phyloP scores from a whole-genome alignment of 2,329 filamentous ascomycete species.

The Penicillium thymicola region DNA sequence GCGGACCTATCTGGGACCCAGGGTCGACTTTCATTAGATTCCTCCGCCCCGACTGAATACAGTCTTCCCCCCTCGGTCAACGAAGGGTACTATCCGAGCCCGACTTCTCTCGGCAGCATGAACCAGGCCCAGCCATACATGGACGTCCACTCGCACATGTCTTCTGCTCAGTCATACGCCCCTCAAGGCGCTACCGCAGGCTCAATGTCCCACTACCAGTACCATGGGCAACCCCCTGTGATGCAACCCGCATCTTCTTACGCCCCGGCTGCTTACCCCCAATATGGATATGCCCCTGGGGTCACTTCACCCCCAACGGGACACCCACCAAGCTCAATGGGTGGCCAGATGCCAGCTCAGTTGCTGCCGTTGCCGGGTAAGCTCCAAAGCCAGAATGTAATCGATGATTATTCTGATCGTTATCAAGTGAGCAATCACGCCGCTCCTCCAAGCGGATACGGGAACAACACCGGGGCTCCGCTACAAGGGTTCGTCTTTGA shows the following conservation, averaged over 20 bases:
- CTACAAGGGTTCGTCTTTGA: slow-evolving; percentile 61
- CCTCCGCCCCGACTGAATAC: slow-evolving; percentile 31
- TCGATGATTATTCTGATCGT: slow-evolving; percentile 8
- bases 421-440: slow-evolving; percentile 38
- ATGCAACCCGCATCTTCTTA: slow-evolving; percentile 73
- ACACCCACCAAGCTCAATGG: slow-evolving; percentile 67
- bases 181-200: slow-evolving; percentile 74
- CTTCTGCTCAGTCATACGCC: slow-evolving; percentile 69
- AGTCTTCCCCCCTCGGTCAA: slow-evolving; percentile 33
- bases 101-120: slow-evolving; percentile 58
- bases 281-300: slow-evolving; percentile 73
- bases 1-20: slow-evolving; percentile 49
- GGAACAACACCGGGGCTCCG: slow-evolving; percentile 39
- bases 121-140: slow-evolving; percentile 78
- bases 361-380: slow-evolving; percentile 63
- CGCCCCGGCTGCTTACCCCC: slow-evolving; percentile 59
- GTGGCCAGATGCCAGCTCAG: slow-evolving; percentile 62
- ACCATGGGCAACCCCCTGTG: slow-evolving; percentile 66
- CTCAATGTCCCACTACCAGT: slow-evolving; percentile 70
- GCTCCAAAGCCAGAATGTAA: slow-evolving; percentile 6
- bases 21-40: slow-evolving; percentile 34
- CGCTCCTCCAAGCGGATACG: slow-evolving; percentile 36
- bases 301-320: slow-evolving; percentile 74
- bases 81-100: slow-evolving; percentile 43
- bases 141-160: slow-evolving; percentile 81